Conservation (phyloP, 1,139 yeast species). For the Debaryomyces sp. region DNA sequence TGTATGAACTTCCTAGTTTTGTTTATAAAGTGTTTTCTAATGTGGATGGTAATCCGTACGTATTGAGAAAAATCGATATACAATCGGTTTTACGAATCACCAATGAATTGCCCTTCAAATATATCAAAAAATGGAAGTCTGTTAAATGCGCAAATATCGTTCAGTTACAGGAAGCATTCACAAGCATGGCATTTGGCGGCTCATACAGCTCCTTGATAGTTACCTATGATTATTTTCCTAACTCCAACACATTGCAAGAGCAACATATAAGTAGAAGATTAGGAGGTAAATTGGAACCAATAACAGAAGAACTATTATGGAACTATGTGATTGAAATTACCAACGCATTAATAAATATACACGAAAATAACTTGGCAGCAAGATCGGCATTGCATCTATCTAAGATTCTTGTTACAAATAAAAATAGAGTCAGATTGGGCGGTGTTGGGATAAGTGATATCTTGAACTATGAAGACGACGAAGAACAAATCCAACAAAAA, state of each 20-base stretch:
- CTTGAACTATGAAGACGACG: conserved; percentile 44
- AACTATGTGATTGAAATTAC: conserved; percentile 71
- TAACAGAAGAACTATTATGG: conserved; percentile 77
- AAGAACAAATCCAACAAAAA: conserved; percentile 18
- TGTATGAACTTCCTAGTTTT: conserved; percentile 64
- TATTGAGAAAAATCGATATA: conserved; percentile 69
- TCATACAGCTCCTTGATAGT: conserved; percentile 47
- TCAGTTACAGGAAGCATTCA: conserved; percentile 76
- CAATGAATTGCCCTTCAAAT: conserved; percentile 53
- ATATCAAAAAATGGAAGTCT: conserved; percentile 49
- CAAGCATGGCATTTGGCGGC: conserved; percentile 85
- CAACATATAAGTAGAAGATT: conserved; percentile 36
- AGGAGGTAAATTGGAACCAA: conserved; percentile 39
- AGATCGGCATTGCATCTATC: conserved; percentile 62
- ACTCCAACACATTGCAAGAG: conserved; percentile 33
- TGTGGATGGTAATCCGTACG: conserved; percentile 76
- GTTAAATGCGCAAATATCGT: conserved; percentile 62
- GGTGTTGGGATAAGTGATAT: conserved; percentile 77
- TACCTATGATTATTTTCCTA: conserved; percentile 47
- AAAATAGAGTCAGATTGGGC: conserved; percentile 70
- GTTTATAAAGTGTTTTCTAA: conserved; percentile 82
- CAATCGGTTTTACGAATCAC: conserved; percentile 50
- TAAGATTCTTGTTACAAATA: conserved; percentile 72
- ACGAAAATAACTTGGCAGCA: conserved; percentile 62
- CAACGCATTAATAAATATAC: conserved; percentile 66